Evolutionary conservation across 495 filamentous ascomycete genomes (phyloP), one percentile per base, ranked within the genome.

Genomic region (Penicillium subrubescens): DNA sequence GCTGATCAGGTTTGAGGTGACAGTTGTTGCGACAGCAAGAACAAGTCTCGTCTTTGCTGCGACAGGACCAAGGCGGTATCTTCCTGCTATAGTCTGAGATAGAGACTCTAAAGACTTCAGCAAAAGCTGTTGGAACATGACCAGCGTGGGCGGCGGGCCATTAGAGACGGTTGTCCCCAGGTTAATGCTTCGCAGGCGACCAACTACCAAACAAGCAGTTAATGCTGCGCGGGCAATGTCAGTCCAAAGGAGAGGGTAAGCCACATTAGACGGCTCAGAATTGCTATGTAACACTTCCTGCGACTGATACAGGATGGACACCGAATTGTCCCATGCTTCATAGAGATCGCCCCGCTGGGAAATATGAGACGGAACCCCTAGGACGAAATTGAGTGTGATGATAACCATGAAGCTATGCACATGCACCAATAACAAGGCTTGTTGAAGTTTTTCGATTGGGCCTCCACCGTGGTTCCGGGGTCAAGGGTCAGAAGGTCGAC

Each of bases 81-180:
- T 46, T 21, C 17, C 43, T 4, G 7, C 43, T 46, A 46, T 17
- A 46, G 3, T 46, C 17, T 21, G 5, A 5, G 43, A 46, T 12
- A 46, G 21, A 46, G 43, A 5, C 1, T 46, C 43, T 8, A 46
- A 15, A 21, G 17, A 46, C 21, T 46, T 46, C 17, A 46, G 17
- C 43, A 46, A 46, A 46, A 46, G 43, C 43, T 46, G 43, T 46
- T 46, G 43, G 5, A 46, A 46, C 43, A 46, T 46, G 43, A 46
- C 43, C 17, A 46, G 43, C 43, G 43, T 46, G 1, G 43, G 43
- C 17, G 43, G 43, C 2, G 43, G 43, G 12, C 43, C 17, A 46
- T 46, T 46, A n/a, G 17, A 46, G 43, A 46, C 43, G 17, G 17
- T 21, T 46, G 43, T 46, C 3, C 43, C 8, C 43, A 46, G 17